These are phyloP conservation scores for Mycosphaerella sp. DNA, from an alignment of 2,329 filamentous ascomycete genomes.

Conservation along the genomic window DNA sequence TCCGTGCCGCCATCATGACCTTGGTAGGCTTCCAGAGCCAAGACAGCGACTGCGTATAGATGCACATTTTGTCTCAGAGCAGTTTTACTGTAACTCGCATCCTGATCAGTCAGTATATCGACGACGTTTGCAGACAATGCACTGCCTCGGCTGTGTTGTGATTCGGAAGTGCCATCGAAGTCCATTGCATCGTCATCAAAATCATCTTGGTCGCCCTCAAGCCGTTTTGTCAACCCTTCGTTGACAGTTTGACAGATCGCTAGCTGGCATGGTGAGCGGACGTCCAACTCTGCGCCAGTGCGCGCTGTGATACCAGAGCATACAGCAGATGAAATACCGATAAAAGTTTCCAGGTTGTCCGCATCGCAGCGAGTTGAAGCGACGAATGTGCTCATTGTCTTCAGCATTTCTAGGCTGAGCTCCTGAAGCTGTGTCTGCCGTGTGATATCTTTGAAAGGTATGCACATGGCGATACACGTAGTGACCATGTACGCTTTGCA, in stretches of 20 bases:
- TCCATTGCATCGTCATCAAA: constrained; percentile 55
- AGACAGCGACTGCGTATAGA: constrained; percentile 22
- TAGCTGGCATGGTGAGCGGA: constrained; percentile 16
- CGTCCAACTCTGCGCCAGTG: background rate
- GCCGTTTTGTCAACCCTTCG: constrained; percentile 8
- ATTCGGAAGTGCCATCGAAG: constrained; percentile 58
- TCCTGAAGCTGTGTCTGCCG: constrained; percentile 27
- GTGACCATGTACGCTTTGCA: constrained; percentile 20
- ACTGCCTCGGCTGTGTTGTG: constrained; percentile 48
- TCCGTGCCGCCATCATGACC: background rate
- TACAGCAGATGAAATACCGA: constrained; percentile 33
- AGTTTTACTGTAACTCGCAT: constrained; percentile 18
- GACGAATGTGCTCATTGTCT: constrained; percentile 34
- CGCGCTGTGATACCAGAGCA: constrained; percentile 13
- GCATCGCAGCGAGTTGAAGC: constrained; percentile 36
- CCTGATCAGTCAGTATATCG: constrained; percentile 44
- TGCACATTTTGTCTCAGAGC: constrained; percentile 19
- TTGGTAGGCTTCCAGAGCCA: constrained; percentile 3
- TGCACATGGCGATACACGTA: constrained; percentile 29
- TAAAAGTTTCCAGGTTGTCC: constrained; percentile 40
- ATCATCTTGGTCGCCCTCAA: constrained; percentile 32
- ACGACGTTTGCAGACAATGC: constrained; percentile 32
- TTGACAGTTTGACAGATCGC: constrained; percentile 18
- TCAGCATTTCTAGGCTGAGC: constrained; percentile 24
- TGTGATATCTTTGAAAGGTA: constrained; percentile 25